A percentile compares a stretch with the other conserved stretches of the same genome.
Evolutionary conservation across 257 asterid species (phyloP).

Genomic region (Solanum piurae): DNA sequence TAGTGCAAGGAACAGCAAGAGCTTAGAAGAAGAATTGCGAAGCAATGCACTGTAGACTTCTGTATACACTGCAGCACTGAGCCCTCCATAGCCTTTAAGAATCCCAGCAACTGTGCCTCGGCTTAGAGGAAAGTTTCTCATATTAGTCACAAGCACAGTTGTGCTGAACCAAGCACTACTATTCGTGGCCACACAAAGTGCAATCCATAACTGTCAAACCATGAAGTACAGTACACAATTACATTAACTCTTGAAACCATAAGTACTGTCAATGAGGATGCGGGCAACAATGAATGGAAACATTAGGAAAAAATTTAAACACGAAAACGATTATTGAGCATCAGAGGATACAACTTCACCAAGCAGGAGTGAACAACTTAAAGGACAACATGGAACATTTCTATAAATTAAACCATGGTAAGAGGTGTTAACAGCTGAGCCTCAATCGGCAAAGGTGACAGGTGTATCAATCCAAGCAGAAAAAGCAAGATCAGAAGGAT

Average conservation of each 20-base stretch:
- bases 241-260: background rate
- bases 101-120: slow-evolving; percentile 68
- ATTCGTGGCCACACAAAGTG: slow-evolving; percentile 45
- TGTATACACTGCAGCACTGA: slow-evolving; percentile 61
- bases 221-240: background rate
- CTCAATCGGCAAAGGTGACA: background rate
- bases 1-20: slow-evolving; percentile 42
- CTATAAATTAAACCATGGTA: background rate
- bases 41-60: slow-evolving; percentile 46
- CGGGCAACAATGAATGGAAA: background rate
- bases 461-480: background rate
- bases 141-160: slow-evolving; percentile 60
- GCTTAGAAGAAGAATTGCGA: slow-evolving; percentile 37
- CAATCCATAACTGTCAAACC: slow-evolving; percentile 52
- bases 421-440: background rate
- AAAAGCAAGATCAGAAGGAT: background rate
- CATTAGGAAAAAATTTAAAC: background rate
- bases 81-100: slow-evolving; percentile 64
- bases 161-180: slow-evolving; percentile 68
- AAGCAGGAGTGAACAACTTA: background rate
- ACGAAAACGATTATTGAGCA: background rate
- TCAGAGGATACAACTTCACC: background rate
- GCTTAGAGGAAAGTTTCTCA: slow-evolving; percentile 67
- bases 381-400: background rate
- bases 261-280: background rate